Evolutionary conservation across 805 yeast species (phyloP).

Genomic region (Hanseniaspora nectarophila): DNA sequence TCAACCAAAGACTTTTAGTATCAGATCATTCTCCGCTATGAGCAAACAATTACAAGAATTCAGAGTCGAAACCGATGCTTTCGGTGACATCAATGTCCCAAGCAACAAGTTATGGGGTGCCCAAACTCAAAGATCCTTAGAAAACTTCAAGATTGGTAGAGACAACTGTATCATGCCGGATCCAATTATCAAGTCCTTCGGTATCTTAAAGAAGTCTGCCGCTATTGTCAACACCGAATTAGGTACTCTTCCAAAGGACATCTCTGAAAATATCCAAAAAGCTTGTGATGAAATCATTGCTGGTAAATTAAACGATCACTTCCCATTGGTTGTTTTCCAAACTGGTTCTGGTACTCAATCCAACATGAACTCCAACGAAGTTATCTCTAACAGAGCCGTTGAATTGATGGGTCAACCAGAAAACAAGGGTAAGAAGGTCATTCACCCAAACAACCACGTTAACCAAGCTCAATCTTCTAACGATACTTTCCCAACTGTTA

Average conservation of each 20-base stretch:
- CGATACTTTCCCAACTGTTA: constrained; percentile 98
- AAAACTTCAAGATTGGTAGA: constrained; percentile 95
- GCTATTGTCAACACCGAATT: constrained; percentile 77
- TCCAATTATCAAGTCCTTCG: constrained; percentile 84
- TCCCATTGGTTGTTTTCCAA: constrained; percentile 97
- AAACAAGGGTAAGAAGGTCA: constrained; percentile 75
- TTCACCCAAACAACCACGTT: constrained; percentile 97
- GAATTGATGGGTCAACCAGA: constrained; percentile 74
- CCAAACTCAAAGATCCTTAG: constrained; percentile 86
- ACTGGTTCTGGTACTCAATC: constrained; percentile 98
- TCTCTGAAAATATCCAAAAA: constrained; percentile 72
- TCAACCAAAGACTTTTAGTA: neutral
- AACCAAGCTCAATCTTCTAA: constrained; percentile 98
- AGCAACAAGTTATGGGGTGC: constrained; percentile 92
- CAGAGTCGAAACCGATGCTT: constrained; percentile 86
- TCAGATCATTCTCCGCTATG: constrained; percentile 10
- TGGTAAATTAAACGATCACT: constrained; percentile 85
- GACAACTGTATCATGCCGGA: constrained; percentile 79
- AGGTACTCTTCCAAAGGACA: constrained; percentile 73
- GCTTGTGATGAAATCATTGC: constrained; percentile 93
- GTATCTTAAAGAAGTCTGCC: constrained; percentile 85
- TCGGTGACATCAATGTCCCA: constrained; percentile 90
- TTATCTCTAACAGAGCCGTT: constrained; percentile 94
- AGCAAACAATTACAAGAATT: constrained; percentile 16
- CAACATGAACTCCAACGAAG: constrained; percentile 98